Evolutionary conservation across 176 grass and related monocot genomes (phyloP), one percentile per base, ranked within the genome.

Genomic region (Aegilops umbellulata): DNA sequence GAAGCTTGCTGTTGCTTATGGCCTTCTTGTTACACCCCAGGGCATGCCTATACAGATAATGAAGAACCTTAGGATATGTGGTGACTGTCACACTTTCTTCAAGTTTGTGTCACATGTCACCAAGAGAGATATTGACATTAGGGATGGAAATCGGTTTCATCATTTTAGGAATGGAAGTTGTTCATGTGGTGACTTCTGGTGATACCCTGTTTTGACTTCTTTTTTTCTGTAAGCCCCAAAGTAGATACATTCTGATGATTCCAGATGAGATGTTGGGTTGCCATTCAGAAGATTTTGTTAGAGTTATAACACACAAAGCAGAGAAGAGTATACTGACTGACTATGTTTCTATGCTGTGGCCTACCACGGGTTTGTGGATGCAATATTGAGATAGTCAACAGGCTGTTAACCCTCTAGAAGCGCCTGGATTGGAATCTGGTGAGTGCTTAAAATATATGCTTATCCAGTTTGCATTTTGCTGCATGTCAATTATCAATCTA

Each of bases 141-240:
- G 94, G 83, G 94, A 97, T 73, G 92, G 92, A 38, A 97, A 97
- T 64, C 82, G 92, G 29, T 97, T 94, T 66, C 94, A 94, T 69
- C 94, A 92, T 86, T 94, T 97, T 84, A 89, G 87, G 38, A 87
- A 97, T 25, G 94, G 94, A 25, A 92, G 77, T 32, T 94, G 94
- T 87, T 97, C 94, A 25, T 97, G 94, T 77, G 89, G 88, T 86
- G 94, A 97, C 62, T 97, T 90, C 84, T 97, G 94, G 94, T 97
- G 87, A 92, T 86, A 39, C 6, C 44, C 22, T 76, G 17, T 82
- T 65, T 65, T 20, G 38, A 61, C 19, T 34, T 68, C 47, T 51
- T 51, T 6, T 51, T 16, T 49, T 75, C 24, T 75, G 5, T 31
- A 49, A 74, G 39, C 23, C 0, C 19, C 4, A 53, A 53, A 76